Evolutionary conservation across 2,329 filamentous ascomycete genomes (phyloP).

Genomic region (Diaporthe sp.): DNA sequence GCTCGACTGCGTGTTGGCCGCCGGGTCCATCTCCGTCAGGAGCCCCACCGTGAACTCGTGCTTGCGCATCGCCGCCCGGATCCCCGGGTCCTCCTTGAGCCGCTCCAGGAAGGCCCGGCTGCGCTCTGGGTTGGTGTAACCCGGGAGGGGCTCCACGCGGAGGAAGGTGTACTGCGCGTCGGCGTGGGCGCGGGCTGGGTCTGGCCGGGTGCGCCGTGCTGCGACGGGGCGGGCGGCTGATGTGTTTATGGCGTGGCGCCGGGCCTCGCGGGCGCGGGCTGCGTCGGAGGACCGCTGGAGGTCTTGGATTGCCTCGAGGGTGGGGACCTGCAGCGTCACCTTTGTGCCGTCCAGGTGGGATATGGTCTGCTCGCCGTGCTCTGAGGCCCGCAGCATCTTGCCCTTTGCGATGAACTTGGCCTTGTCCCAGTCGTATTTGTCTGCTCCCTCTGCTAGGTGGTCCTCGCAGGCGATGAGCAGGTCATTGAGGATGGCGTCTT

Average conservation of each 20-base stretch:
- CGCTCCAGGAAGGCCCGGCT: constrained; percentile 80
- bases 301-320: constrained; percentile 41
- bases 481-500: constrained; percentile 43
- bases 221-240: constrained; percentile 19
- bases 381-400: constrained; percentile 44
- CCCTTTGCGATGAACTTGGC: constrained; percentile 44
- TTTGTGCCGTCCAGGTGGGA: constrained; percentile 43
- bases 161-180: constrained; percentile 84
- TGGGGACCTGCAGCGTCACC: constrained; percentile 49
- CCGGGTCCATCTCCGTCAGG: constrained; percentile 95
- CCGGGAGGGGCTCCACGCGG: constrained; percentile 78
- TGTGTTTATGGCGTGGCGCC: constrained; percentile 25
- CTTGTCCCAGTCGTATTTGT: constrained; percentile 41
- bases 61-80: constrained; percentile 84
- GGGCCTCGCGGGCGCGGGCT: constrained; percentile 35
- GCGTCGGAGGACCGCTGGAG: constrained; percentile 43
- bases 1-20: constrained; percentile 78
- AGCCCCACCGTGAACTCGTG: constrained; percentile 88
- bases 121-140: constrained; percentile 81
- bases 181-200: constrained; percentile 58
- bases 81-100: constrained; percentile 85
- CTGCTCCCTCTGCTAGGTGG: constrained; percentile 17
- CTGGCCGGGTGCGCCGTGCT: constrained; percentile 42
- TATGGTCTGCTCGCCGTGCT: constrained; percentile 44
- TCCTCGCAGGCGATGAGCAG: constrained; percentile 43